These are phyloP conservation scores for Xylaria curta DNA, from an alignment of 495 filamentous ascomycete genomes.

Conservation along the genomic window DNA sequence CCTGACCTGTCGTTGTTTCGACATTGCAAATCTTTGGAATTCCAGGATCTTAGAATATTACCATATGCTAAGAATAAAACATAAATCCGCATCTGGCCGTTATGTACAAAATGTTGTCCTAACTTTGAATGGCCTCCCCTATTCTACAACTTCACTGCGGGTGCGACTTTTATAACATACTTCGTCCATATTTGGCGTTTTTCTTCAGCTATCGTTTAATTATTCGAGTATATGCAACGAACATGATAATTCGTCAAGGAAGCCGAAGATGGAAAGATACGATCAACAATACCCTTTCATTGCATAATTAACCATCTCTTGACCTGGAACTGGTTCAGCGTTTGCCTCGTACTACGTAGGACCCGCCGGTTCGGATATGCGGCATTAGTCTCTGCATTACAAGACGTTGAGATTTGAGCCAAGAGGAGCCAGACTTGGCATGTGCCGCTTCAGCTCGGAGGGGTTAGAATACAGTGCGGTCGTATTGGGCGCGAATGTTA, in stretches of 20 bases:
- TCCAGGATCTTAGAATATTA: slow-evolving; percentile 1
- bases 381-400: slow-evolving; percentile 16
- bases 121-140: background rate
- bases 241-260: background rate
- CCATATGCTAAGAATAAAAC: slow-evolving; percentile 8
- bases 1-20: slow-evolving; percentile 7
- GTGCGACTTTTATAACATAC: background rate
- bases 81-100: background rate
- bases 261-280: background rate
- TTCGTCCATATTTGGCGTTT: background rate
- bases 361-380: slow-evolving; percentile 26
- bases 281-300: background rate
- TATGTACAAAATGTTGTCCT: background rate
- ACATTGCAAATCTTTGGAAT: slow-evolving; percentile 3
- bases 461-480: background rate
- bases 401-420: slow-evolving; percentile 1
- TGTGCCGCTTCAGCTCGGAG: slow-evolving; percentile 16
- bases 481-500: background rate
- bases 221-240: background rate
- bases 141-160: background rate
- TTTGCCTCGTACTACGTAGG: background rate
- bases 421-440: slow-evolving; percentile 4
- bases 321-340: background rate
- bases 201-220: background rate
- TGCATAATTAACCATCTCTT: background rate